These are phyloP conservation scores for Macrolepiota albuminosa DNA, from an alignment of 768 basidiomycete species.

Conservation along the genomic window DNA sequence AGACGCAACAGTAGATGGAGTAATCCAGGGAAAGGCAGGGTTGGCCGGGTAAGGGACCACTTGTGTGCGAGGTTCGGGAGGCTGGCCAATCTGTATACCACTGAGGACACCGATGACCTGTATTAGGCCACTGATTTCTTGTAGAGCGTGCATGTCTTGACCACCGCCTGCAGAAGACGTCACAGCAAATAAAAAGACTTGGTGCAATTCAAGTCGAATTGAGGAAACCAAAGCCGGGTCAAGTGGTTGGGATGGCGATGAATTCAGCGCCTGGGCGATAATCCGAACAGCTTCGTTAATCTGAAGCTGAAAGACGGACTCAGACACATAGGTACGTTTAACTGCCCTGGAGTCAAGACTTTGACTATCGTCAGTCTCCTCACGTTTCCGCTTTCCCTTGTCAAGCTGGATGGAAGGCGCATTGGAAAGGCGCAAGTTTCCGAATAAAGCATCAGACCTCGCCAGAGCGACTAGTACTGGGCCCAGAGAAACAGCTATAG, in stretches of 20 bases:
- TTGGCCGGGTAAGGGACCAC: slow-evolving; percentile 27
- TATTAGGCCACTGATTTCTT: slow-evolving; percentile 77
- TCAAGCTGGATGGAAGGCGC: slow-evolving; percentile 58
- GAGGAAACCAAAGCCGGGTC: slow-evolving; percentile 61
- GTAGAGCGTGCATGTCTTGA: slow-evolving; percentile 50
- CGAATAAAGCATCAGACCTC: slow-evolving; percentile 61
- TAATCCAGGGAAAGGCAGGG: slow-evolving; percentile 31
- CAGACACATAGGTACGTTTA: slow-evolving; percentile 44
- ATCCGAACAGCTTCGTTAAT: slow-evolving; percentile 56
- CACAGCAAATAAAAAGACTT: slow-evolving; percentile 73
- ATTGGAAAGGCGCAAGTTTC: slow-evolving; percentile 58
- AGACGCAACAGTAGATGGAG: slow-evolving; percentile 19
- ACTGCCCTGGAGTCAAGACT: slow-evolving; percentile 25
- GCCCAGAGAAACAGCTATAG: slow-evolving; percentile 52
- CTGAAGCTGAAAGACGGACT: slow-evolving; percentile 47
- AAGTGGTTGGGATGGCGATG: slow-evolving; percentile 38
- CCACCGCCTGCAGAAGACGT: slow-evolving; percentile 58
- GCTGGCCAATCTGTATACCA: slow-evolving; percentile 63
- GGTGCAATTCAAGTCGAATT: slow-evolving; percentile 68
- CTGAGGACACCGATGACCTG: slow-evolving; percentile 80
- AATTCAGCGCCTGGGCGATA: slow-evolving; percentile 46
- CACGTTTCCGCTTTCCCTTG: slow-evolving; percentile 74
- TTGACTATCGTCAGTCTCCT: slow-evolving; percentile 41
- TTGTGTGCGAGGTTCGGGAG: slow-evolving; percentile 29
- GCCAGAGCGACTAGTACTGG: slow-evolving; percentile 62